Conservation (phyloP, 768 basidiomycete species). For the Phylloporus rhodoxanthus region DNA sequence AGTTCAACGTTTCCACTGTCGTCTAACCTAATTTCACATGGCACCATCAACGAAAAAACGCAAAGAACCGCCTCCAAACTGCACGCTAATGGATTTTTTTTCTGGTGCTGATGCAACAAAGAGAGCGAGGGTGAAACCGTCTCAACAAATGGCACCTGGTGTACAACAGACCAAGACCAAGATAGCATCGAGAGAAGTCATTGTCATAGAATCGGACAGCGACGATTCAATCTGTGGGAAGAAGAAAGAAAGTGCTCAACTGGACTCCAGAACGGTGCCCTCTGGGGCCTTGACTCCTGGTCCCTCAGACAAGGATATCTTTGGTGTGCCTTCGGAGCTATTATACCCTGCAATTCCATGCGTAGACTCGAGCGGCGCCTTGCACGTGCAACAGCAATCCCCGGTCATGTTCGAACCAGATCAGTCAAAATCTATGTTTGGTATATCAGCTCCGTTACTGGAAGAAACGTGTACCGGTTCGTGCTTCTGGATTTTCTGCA, state of each 20-base stretch:
- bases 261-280: neutral
- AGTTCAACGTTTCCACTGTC: too few species aligned
- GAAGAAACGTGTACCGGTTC: slow-evolving; percentile 4
- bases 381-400: neutral
- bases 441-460: slow-evolving; percentile 15
- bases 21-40: too few species aligned
- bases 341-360: slow-evolving; percentile 5
- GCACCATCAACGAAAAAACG: slow-evolving; percentile 34
- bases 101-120: slow-evolving; percentile 19
- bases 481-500: slow-evolving; percentile 3
- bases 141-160: neutral
- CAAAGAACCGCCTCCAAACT: slow-evolving; percentile 26
- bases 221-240: slow-evolving; percentile 28
- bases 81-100: slow-evolving; percentile 47
- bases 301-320: slow-evolving; percentile 2
- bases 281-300: neutral
- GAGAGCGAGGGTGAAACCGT: slow-evolving; percentile 13
- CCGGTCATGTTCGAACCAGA: neutral
- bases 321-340: slow-evolving; percentile 26
- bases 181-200: slow-evolving; percentile 36
- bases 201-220: slow-evolving; percentile 60
- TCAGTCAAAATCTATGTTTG: slow-evolving; percentile 12
- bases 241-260: neutral
- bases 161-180: neutral
- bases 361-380: neutral